Percentiles rank a stretch among this genome's conserved stretches.
These are phyloP conservation scores for Alternaria viburni DNA, from an alignment of 2,329 filamentous ascomycete species.

Conservation along the genomic window DNA sequence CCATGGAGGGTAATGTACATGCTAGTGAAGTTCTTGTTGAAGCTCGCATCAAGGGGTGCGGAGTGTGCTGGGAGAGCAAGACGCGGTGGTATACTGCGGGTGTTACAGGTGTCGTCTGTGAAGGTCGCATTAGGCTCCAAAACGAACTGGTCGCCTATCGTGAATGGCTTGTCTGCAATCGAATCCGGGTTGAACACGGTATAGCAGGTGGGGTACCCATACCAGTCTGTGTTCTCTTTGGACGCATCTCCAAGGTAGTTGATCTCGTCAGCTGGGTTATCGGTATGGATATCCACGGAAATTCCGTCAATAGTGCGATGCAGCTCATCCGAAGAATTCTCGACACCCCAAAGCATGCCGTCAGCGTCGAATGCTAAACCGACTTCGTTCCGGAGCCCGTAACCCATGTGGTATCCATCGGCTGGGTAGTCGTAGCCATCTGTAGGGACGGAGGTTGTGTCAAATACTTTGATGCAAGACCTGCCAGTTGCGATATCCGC, in stretches of 20 bases:
- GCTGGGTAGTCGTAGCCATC: conserved; percentile 54
- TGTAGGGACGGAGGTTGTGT: conserved; percentile 46
- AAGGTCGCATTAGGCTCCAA: conserved; percentile 39
- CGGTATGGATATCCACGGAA: conserved; percentile 64
- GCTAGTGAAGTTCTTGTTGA: conserved; percentile 29
- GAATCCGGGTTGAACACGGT: conserved; percentile 59
- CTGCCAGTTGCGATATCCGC: conserved; percentile 60
- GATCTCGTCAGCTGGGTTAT: conserved; percentile 76
- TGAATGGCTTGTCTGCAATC: conserved; percentile 32
- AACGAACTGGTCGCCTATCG: conserved; percentile 38
- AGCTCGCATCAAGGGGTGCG: conserved; percentile 36
- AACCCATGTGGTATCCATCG: conserved; percentile 60
- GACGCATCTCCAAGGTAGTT: conserved; percentile 68
- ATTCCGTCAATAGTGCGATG: conserved; percentile 56
- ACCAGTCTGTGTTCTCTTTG: conserved; percentile 58
- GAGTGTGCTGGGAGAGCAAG: conserved; percentile 34
- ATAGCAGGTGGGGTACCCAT: conserved; percentile 73
- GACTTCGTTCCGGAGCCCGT: conserved; percentile 74
- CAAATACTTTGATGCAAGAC: conserved; percentile 68
- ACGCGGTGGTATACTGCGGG: conserved; percentile 20
- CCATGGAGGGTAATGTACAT: conserved; percentile 40
- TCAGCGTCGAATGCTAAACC: conserved; percentile 58
- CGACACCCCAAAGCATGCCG: conserved; percentile 58
- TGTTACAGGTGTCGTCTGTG: conserved; percentile 31
- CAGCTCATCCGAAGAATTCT: conserved; percentile 72